Evolutionary conservation across 2,329 filamentous ascomycete species (phyloP).

Genomic region (Diaporthe capsici): DNA sequence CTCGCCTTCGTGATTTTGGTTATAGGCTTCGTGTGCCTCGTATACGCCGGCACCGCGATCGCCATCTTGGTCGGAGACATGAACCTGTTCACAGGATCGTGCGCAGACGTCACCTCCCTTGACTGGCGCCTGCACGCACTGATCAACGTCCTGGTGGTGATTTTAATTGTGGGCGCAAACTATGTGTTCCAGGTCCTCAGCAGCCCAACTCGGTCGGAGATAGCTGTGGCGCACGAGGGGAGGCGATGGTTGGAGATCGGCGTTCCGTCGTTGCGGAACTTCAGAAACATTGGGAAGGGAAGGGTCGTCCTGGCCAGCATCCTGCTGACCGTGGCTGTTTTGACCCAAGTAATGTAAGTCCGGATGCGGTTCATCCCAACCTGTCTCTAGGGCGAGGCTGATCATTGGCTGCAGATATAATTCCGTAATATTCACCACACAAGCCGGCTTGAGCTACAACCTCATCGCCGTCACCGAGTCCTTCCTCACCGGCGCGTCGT

Average conservation of each 20-base stretch:
- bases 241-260: constrained; percentile 68
- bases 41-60: constrained; percentile 53
- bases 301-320: constrained; percentile 56
- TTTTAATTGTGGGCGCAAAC: constrained; percentile 64
- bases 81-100: constrained; percentile 56
- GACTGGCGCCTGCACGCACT: constrained; percentile 59
- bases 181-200: constrained; percentile 68
- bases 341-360: constrained; percentile 65
- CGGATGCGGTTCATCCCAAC: not conserved
- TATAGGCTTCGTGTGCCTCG: constrained; percentile 50
- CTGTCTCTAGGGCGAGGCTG: not conserved
- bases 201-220: constrained; percentile 66
- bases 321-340: constrained; percentile 58
- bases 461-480: constrained; percentile 53
- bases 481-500: constrained; percentile 55
- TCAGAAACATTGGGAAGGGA: constrained; percentile 58
- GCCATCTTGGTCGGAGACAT: constrained; percentile 53
- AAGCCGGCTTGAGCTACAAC: constrained; percentile 51
- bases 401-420: constrained; percentile 59
- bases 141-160: constrained; percentile 59
- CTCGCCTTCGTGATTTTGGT: constrained; percentile 50
- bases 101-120: constrained; percentile 53
- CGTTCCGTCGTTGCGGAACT: constrained; percentile 66
- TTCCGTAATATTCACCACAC: constrained; percentile 62
- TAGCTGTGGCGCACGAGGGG: constrained; percentile 61